phyloP scores from a whole-genome alignment of 441 rosid genomes.

The Pelargonium cotyledonis region DNA sequence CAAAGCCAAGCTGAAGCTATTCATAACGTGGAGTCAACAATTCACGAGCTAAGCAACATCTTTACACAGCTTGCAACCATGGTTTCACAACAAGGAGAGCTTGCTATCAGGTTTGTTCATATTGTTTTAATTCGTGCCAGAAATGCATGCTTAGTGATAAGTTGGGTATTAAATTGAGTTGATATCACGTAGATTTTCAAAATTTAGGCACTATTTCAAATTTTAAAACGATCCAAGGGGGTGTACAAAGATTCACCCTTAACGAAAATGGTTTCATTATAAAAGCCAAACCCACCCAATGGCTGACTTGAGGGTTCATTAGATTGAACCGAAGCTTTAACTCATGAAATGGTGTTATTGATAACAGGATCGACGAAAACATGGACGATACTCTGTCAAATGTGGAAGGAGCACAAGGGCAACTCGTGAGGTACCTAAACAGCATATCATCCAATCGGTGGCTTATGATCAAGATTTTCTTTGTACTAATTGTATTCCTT shows the following conservation, averaged over 20 bases:
- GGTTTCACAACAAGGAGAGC: constrained; percentile 95
- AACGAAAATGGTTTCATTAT: no score
- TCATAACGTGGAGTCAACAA: constrained; percentile 87
- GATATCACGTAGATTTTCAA: no score
- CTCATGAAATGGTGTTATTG: no score
- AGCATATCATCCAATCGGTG: constrained; percentile 91
- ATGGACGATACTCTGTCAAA: constrained; percentile 79
- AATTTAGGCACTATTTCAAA: no score
- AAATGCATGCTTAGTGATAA: no score
- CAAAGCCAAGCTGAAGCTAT: constrained; percentile 93
- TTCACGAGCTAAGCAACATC: constrained; percentile 80
- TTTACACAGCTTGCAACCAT: constrained; percentile 83
- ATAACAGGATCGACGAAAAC: constrained; percentile 81
- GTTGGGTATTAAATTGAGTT: no score
- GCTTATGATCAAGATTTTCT: constrained; percentile 93
- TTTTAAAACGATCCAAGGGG: no score
- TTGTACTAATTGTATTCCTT: constrained; percentile 77
- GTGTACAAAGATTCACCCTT: no score
- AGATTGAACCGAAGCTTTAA: no score
- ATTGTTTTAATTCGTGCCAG: neutral
- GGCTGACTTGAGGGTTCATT: no score
- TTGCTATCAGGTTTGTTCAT: constrained; percentile 70
- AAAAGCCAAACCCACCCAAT: no score
- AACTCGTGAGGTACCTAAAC: constrained; percentile 72
- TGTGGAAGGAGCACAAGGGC: constrained; percentile 92